A percentile compares a stretch with the other conserved stretches of the same genome.
Evolutionary conservation across 208 protist species (phyloP).

Genomic region (Leishmania tropica): DNA sequence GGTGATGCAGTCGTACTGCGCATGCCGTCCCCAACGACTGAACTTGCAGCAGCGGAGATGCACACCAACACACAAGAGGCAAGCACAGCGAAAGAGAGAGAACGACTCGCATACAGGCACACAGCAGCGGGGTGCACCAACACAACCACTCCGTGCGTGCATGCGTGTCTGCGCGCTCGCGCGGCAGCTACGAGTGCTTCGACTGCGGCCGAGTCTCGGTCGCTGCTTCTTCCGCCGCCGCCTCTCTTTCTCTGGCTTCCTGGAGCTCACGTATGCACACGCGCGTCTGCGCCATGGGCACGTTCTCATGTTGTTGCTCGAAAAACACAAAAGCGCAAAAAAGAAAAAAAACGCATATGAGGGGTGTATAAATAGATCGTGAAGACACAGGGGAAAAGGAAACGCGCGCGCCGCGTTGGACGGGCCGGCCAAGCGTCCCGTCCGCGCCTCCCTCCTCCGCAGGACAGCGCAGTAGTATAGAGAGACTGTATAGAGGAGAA

Average conservation of each 20-base stretch:
- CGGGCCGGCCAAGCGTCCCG: too few relatives aligned
- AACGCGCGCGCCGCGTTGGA: too few relatives aligned
- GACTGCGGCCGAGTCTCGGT: not conserved
- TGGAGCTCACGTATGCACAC: not conserved
- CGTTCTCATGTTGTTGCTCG: not conserved
- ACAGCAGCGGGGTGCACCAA: not conserved
- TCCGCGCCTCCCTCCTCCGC: too few relatives aligned
- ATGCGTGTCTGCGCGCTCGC: too few relatives aligned
- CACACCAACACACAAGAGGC: not conserved
- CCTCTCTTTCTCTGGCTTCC: not conserved
- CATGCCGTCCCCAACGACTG: not conserved
- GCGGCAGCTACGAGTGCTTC: not conserved
- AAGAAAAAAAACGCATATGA: not conserved
- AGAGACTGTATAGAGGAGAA: too few relatives aligned
- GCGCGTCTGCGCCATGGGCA: not conserved
- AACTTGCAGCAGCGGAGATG: not conserved
- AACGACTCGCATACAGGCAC: not conserved
- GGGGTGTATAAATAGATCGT: not conserved
- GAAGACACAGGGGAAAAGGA: too few relatives aligned
- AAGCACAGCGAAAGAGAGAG: too few relatives aligned
- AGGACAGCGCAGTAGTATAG: too few relatives aligned
- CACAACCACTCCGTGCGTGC: too few relatives aligned
- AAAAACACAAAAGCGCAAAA: not conserved
- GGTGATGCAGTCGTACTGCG: not conserved
- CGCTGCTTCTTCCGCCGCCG: not conserved